These are phyloP conservation scores for Seminavis robusta DNA, from an alignment of 108 stramenopile genomes.

Conservation along the genomic window DNA sequence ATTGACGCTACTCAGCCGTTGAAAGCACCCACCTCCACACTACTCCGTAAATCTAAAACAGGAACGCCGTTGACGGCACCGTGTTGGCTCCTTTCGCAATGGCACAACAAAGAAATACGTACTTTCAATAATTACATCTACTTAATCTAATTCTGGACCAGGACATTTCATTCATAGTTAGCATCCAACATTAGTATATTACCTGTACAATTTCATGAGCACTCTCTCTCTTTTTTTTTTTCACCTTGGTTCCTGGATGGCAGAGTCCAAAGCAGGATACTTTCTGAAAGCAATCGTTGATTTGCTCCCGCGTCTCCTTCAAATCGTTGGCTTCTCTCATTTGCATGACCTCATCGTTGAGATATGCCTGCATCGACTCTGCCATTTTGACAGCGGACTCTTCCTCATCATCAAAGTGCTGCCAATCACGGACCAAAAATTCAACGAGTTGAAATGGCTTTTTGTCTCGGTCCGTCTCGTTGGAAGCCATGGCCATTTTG, in stretches of 20 bases:
- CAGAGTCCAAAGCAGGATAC: slow-evolving; percentile 87
- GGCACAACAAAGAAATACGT: no score
- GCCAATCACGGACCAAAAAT: slow-evolving; percentile 98
- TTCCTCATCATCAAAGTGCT: slow-evolving; percentile 89
- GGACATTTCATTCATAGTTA: no score
- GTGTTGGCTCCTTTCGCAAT: no score
- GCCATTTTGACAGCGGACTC: slow-evolving; percentile 82
- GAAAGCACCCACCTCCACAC: no score
- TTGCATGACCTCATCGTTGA: slow-evolving; percentile 75
- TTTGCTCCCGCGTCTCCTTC: slow-evolving; percentile 92
- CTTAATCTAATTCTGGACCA: no score
- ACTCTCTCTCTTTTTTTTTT: slow-evolving; percentile 92
- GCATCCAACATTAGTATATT: no score
- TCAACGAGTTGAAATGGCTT: slow-evolving; percentile 95
- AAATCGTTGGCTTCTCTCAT: slow-evolving; percentile 86
- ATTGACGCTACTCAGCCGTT: no score
- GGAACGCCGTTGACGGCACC: no score
- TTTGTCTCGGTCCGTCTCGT: slow-evolving; percentile 34
- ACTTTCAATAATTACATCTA: no score
- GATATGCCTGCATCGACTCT: slow-evolving; percentile 83
- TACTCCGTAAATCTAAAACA: no score
- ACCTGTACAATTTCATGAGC: no score
- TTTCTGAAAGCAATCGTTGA: slow-evolving; percentile 88
- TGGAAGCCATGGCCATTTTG: slow-evolving; percentile 78
- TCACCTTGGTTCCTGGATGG: slow-evolving; percentile 95